These are phyloP conservation scores for Oldenlandia corymbosa DNA, from an alignment of 257 asterid species.

Conservation along the genomic window DNA sequence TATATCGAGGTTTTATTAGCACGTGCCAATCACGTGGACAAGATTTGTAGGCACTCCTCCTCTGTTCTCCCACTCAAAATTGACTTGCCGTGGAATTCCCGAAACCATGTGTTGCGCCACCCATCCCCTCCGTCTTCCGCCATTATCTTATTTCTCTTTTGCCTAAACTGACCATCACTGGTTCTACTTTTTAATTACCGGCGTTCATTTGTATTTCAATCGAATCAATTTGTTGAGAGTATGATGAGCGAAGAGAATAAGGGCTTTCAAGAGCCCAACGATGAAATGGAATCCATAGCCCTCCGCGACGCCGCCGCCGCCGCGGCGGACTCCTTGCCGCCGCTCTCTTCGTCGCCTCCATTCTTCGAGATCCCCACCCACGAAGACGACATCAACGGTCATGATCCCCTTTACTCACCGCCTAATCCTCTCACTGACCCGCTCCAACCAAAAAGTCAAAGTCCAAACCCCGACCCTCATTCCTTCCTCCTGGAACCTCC, in stretches of 20 bases:
- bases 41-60: not conserved
- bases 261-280: constrained; percentile 51
- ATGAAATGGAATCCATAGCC: constrained; percentile 52
- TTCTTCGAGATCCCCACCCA: constrained; percentile 43
- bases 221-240: too few species aligned
- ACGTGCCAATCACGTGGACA: constrained; percentile 35
- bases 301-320: constrained; percentile 58
- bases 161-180: constrained; percentile 11
- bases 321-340: constrained; percentile 30
- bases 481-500: constrained; percentile 92
- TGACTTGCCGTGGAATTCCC: constrained; percentile 26
- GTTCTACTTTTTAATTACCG: not conserved
- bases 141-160: not conserved
- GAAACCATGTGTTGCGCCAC: constrained; percentile 7
- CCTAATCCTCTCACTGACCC: constrained; percentile 19
- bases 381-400: constrained; percentile 15
- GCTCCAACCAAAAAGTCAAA: constrained; percentile 23
- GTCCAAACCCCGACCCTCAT: constrained; percentile 41
- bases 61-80: not conserved
- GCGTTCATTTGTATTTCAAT: not conserved
- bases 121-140: constrained; percentile 3
- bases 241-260: constrained; percentile 69
- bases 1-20: not conserved
- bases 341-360: constrained; percentile 18
- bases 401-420: constrained; percentile 21